Base-by-base conservation (phyloP, 2,329 filamentous ascomycete genomes). In the Curvularia sp. region DNA sequence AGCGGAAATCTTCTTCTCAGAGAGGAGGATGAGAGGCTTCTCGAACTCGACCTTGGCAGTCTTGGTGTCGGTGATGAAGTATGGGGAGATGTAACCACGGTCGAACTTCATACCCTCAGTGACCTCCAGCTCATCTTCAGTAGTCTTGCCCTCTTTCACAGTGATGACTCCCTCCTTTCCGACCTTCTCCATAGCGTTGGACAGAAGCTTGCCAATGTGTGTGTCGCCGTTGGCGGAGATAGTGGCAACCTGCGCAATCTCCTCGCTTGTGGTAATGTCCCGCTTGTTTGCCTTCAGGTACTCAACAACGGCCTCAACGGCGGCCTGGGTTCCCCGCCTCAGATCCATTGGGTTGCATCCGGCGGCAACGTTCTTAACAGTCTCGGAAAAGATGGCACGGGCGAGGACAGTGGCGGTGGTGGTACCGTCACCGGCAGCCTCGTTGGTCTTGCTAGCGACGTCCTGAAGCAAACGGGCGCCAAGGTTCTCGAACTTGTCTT, bases 91-190 rank as follows among this genome's bases (percentile, higher is more conserved):
- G 81, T 90, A 99, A 64, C 95, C 95, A 77, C 95, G 94, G 87
- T 99, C 95, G 83, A 99, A 99, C 81, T 95, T 93, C 95, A 99
- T 99, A 79, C 95, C 95, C 89, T 99, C 95, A 59, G 95, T 99
- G 63, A 99, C 89, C 84, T 99, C 95, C 55, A 99, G 90, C 87
- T 99, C 95, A 72, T 99, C 95, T 74, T 91, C 88, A 77, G 96
- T 89, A 60, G 95, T 98, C 90, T 98, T 99, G 79, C 95, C 95
- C 86, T 99, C 95, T 90, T 99, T 99, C 77, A 98, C 94, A 58
- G 95, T 99, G 80, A 99, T 99, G 76, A 99, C 95, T 85, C 95
- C 95, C 85, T 99, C 95, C 87, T 99, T 99, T 81, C 95, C 95
- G 65, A 99, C 95, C 87, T 96, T 97, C 87, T 99, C 95, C 95